Evolutionary conservation across 2,329 filamentous ascomycete genomes (phyloP).

Genomic region (Thielaviopsis ethacetica): DNA sequence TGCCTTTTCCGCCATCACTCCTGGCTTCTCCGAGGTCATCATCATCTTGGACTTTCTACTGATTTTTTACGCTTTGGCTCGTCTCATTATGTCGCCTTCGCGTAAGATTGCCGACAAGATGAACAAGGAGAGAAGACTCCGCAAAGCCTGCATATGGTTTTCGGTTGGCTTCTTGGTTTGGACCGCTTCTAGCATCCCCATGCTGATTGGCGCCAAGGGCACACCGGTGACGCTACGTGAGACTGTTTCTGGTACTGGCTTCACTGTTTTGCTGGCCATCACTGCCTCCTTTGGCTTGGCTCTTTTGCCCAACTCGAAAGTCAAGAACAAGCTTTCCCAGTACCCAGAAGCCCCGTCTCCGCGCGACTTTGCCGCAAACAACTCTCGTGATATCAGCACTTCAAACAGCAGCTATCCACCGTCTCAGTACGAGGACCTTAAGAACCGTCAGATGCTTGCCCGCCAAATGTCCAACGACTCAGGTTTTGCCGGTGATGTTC

Average conservation of each 20-base stretch:
- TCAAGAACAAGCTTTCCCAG: conserved; percentile 2
- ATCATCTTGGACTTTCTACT: conserved; percentile 30
- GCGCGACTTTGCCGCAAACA: conserved; percentile 11
- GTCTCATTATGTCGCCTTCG: conserved; percentile 20
- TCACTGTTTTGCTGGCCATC: conserved; percentile 29
- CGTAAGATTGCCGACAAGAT: conserved; percentile 18
- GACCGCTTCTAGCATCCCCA: conserved; percentile 35
- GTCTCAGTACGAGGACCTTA: conserved; percentile 32
- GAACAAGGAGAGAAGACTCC: conserved; percentile 19
- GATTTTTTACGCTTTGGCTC: conserved; percentile 22
- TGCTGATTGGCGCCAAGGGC: conserved; percentile 30
- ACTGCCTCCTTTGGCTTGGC: conserved; percentile 22
- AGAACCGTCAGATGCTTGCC: conserved; percentile 17
- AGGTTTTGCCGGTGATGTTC: neutral
- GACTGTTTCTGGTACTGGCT: conserved; percentile 32
- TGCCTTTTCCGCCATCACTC: conserved; percentile 26
- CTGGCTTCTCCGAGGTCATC: conserved; percentile 29
- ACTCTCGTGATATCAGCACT: conserved; percentile 23
- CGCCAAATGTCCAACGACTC: conserved; percentile 6
- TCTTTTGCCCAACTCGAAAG: conserved; percentile 20
- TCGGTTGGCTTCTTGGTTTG: conserved; percentile 32
- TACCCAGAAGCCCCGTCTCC: conserved; percentile 11
- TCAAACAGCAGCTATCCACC: conserved; percentile 28
- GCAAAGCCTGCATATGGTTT: conserved; percentile 26
- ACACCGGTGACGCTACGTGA: conserved; percentile 29